Evolutionary conservation across 257 asterid species (phyloP).

Genomic region (Buddleja alternifolia): DNA sequence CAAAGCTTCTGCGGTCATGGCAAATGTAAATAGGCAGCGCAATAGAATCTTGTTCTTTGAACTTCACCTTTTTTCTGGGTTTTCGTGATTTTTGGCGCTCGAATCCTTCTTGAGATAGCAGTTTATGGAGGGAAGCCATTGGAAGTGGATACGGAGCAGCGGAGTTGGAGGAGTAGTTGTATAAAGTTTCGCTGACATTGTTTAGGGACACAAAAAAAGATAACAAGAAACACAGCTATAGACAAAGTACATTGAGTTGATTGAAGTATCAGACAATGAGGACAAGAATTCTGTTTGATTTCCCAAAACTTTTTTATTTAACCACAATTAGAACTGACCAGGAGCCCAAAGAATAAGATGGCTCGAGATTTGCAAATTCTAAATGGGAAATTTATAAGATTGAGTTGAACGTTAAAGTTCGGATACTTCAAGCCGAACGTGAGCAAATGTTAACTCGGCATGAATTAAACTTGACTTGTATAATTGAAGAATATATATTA

Average conservation of each 20-base stretch:
- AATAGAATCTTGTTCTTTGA: conserved; percentile 53
- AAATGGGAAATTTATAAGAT: no score
- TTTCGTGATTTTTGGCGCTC: conserved; percentile 34
- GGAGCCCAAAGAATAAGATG: no score
- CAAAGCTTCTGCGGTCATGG: conserved; percentile 62
- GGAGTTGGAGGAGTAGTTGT: conserved; percentile 21
- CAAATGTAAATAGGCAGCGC: conserved; percentile 72
- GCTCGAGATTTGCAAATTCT: no score
- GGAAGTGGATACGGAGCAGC: conserved; percentile 33
- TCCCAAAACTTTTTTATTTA: background rate
- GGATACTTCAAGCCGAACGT: no score
- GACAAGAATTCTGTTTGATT: conserved; percentile 41
- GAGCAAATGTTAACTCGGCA: no score
- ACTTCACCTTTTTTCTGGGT: conserved; percentile 55
- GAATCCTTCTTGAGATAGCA: conserved; percentile 65
- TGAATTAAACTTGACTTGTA: no score
- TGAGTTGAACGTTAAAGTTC: no score
- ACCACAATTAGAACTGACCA: no score
- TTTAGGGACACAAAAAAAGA: conserved; percentile 26
- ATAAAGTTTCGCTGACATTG: conserved; percentile 44
- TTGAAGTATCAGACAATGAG: conserved; percentile 29
- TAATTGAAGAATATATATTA: no score
- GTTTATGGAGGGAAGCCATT: conserved; percentile 76
- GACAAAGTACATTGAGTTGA: conserved; percentile 38
- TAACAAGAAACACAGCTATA: conserved; percentile 31